Evolutionary conservation across 2,329 filamentous ascomycete genomes (phyloP).

Genomic region (Cadophora sp.): DNA sequence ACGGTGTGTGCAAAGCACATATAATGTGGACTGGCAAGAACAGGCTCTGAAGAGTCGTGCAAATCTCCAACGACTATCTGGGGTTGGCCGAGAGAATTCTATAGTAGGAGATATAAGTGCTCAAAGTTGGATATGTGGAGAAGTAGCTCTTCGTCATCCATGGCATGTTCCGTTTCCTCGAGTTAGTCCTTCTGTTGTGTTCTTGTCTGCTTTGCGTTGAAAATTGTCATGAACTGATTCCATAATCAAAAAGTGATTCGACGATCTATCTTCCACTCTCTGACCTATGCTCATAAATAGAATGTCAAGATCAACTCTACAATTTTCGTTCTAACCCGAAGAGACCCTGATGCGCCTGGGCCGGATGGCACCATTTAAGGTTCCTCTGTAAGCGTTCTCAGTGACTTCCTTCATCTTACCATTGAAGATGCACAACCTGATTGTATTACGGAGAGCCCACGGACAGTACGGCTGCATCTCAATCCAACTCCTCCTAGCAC

Average conservation of each 20-base stretch:
- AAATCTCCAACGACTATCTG: too few species aligned
- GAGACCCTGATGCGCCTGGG: constrained; percentile 10
- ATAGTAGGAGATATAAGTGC: too few species aligned
- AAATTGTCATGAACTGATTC: background rate
- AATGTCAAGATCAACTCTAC: background rate
- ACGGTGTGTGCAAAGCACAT: too few species aligned
- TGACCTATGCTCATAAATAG: background rate
- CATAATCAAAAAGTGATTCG: background rate
- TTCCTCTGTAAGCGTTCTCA: background rate
- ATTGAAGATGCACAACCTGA: constrained; percentile 10
- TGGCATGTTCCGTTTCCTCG: too few species aligned
- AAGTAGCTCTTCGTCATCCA: too few species aligned
- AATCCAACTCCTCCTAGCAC: background rate
- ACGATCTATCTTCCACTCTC: background rate
- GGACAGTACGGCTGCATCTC: constrained; percentile 2
- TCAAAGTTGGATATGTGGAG: too few species aligned
- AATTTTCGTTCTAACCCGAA: background rate
- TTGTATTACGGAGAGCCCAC: background rate
- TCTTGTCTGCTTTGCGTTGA: background rate
- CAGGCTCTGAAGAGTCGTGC: too few species aligned
- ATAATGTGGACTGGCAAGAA: too few species aligned
- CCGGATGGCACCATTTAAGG: constrained; percentile 2
- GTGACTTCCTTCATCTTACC: constrained; percentile 10
- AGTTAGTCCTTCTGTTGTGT: too few species aligned
- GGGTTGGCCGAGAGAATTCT: too few species aligned